Evolutionary conservation across 352 stramenopile species (phyloP).

Genomic region (Phytopythium sindhum): DNA sequence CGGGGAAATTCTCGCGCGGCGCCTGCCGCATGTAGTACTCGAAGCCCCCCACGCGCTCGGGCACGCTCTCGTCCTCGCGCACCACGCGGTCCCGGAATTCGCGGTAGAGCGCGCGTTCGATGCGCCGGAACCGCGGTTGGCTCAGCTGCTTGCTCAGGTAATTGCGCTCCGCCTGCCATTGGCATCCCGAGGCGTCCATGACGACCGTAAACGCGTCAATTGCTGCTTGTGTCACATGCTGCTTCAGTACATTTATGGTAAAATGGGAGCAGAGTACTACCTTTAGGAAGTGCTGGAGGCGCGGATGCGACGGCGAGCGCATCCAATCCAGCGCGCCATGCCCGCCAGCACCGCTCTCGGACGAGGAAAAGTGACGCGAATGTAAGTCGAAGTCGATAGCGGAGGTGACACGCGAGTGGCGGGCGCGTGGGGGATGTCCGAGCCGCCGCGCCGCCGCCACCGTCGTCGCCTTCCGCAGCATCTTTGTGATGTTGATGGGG

Average conservation of each 20-base stretch:
- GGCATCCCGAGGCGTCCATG: background rate
- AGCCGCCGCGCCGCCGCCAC: background rate
- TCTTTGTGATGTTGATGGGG: background rate
- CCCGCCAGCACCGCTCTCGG: background rate
- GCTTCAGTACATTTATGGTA: background rate
- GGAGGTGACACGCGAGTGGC: background rate
- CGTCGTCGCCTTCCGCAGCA: background rate
- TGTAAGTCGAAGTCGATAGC: no score
- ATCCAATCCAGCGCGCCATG: slow-evolving; percentile 32
- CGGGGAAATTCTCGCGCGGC: slow-evolving; percentile 65
- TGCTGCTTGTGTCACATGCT: background rate
- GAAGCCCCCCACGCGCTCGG: slow-evolving; percentile 68
- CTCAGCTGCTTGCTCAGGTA: slow-evolving; percentile 49
- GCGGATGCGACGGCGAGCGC: slow-evolving; percentile 37
- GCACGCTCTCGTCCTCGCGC: slow-evolving; percentile 56
- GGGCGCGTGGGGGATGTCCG: background rate
- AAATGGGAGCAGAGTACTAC: slow-evolving; percentile 15
- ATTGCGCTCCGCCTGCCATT: slow-evolving; percentile 35
- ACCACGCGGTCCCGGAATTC: slow-evolving; percentile 64
- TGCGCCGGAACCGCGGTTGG: slow-evolving; percentile 51
- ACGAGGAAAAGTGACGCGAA: background rate
- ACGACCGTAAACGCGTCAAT: background rate
- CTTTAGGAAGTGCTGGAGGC: slow-evolving; percentile 59
- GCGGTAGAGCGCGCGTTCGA: slow-evolving; percentile 60
- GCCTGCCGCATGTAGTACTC: slow-evolving; percentile 74